Percentiles rank a stretch among this genome's conserved stretches.
phyloP scores from a whole-genome alignment of 2,329 filamentous ascomycete species.

The Penicillium sp. region DNA sequence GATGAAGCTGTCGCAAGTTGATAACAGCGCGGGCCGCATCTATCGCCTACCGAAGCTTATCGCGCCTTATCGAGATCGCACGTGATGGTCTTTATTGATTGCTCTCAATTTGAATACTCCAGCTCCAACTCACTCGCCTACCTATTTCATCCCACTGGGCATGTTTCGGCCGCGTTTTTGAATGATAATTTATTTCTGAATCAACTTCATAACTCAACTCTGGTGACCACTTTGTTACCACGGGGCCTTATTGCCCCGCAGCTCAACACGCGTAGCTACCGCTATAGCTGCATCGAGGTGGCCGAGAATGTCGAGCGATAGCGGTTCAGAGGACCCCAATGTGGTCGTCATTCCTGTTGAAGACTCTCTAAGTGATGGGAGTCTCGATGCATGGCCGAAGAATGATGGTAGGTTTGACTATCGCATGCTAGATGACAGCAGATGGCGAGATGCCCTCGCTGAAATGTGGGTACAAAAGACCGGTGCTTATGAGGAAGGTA shows the following conservation, averaged over 20 bases:
- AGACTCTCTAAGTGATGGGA: conserved; percentile 40
- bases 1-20: no score
- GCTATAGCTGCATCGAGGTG: neutral
- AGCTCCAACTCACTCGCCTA: no score
- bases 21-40: no score
- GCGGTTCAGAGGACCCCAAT: conserved; percentile 17
- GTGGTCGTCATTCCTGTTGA: conserved; percentile 35
- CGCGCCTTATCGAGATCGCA: no score
- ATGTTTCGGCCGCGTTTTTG: no score
- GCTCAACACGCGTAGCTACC: neutral
- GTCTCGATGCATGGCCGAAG: conserved; percentile 35
- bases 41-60: no score
- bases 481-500: conserved; percentile 39
- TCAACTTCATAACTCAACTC: no score
- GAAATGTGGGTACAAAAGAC: conserved; percentile 48
- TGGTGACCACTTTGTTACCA: neutral
- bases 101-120: no score
- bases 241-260: conserved; percentile 9
- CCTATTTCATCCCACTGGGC: no score
- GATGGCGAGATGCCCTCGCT: conserved; percentile 50
- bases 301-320: conserved; percentile 13
- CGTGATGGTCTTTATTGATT: no score
- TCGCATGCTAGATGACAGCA: conserved; percentile 38
- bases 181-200: no score
- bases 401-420: conserved; percentile 23